Evolutionary conservation across 148 eudicot species (phyloP).

Genomic region (Fallopia convolvulus): DNA sequence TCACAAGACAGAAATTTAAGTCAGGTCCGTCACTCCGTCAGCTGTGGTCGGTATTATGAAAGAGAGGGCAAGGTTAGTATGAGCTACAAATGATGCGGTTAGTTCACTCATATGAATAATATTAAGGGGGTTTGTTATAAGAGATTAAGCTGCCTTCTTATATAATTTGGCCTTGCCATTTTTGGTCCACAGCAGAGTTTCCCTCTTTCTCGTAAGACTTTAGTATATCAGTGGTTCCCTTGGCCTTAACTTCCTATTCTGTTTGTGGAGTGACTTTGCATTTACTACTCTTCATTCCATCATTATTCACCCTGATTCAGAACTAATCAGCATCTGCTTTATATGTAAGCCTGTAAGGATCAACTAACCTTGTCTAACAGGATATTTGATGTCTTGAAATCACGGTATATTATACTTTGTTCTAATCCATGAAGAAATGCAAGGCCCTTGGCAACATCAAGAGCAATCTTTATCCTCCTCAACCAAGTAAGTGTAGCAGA

Average conservation of each 20-base stretch:
- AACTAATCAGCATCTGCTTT: neutral
- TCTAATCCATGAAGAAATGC: slow-evolving; percentile 73
- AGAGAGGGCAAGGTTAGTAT: neutral
- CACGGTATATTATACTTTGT: slow-evolving; percentile 69
- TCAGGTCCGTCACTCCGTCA: neutral
- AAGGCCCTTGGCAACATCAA: slow-evolving; percentile 85
- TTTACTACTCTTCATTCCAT: neutral
- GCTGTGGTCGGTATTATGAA: neutral
- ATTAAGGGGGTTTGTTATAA: too few relatives aligned
- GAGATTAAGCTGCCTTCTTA: too few relatives aligned
- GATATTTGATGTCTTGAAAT: slow-evolving; percentile 81
- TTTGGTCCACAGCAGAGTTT: neutral
- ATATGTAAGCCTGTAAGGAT: neutral
- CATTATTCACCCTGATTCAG: neutral
- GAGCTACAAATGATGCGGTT: neutral
- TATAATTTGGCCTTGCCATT: neutral
- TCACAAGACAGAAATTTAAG: neutral
- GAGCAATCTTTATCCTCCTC: slow-evolving; percentile 68
- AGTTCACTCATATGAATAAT: neutral
- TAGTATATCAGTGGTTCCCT: neutral
- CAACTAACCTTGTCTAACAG: slow-evolving; percentile 66
- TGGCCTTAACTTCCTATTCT: neutral
- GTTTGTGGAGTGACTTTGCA: neutral
- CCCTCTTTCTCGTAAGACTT: neutral
- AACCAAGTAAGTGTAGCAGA: slow-evolving; percentile 67